phyloP scores from a whole-genome alignment of 345 rosid species.

The Citrus cavaleriei region DNA sequence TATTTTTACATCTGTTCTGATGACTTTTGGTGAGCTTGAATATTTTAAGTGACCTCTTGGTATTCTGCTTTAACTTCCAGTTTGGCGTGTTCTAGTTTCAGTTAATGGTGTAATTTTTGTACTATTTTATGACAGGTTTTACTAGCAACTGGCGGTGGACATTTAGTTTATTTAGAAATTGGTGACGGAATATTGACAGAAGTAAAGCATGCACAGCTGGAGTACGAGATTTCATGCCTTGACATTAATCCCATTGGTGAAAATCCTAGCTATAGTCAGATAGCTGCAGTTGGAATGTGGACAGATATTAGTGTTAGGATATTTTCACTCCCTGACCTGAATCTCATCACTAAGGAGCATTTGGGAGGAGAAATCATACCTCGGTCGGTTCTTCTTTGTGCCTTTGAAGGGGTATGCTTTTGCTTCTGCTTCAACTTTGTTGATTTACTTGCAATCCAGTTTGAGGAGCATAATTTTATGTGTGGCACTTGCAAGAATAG shows the following conservation, averaged over 20 bases:
- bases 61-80: not conserved
- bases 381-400: constrained; percentile 85
- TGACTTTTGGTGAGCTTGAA: not conserved
- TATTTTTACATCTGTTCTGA: not conserved
- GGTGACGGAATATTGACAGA: constrained; percentile 74
- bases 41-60: not conserved
- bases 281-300: constrained; percentile 99
- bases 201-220: constrained; percentile 66
- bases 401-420: constrained; percentile 88
- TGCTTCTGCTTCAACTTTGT: constrained; percentile 3
- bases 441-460: not conserved
- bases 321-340: constrained; percentile 77
- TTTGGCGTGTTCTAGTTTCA: not conserved
- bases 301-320: constrained; percentile 85
- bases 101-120: not conserved
- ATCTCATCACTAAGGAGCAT: constrained; percentile 74
- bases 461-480: not conserved
- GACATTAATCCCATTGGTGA: constrained; percentile 91
- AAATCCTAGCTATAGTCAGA: constrained; percentile 63
- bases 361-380: constrained; percentile 97
- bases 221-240: constrained; percentile 89
- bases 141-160: constrained; percentile 94
- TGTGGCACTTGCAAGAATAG: not conserved
- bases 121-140: constrained; percentile 54
- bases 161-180: constrained; percentile 87